Conservation (phyloP, 441 rosid species). For the Gossypium trilobum region DNA sequence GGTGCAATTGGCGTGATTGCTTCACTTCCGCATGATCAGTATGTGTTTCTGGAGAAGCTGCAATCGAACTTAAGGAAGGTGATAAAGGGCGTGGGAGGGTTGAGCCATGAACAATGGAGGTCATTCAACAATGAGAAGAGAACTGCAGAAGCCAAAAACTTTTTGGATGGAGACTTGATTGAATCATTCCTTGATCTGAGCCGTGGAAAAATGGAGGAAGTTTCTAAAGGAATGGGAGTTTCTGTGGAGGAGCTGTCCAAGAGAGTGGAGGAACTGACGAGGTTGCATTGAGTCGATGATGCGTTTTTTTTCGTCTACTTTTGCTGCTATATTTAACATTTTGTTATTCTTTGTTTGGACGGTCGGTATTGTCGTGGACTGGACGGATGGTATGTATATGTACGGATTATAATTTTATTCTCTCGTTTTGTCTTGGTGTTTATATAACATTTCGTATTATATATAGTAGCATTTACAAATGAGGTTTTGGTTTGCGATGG, state of each 20-base stretch:
- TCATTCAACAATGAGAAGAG: constrained; percentile 84
- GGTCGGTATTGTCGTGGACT: not conserved
- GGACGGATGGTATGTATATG: not conserved
- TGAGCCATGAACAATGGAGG: constrained; percentile 92
- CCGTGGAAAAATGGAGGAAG: constrained; percentile 70
- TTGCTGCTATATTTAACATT: not conserved
- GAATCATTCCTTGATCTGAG: constrained; percentile 81
- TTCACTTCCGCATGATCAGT: constrained; percentile 75
- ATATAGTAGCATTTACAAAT: too few species aligned
- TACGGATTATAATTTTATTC: too few species aligned
- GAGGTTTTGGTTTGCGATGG: too few species aligned
- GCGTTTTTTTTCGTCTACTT: not conserved
- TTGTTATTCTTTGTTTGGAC: not conserved
- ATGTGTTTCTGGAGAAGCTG: constrained; percentile 67
- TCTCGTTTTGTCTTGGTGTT: too few species aligned
- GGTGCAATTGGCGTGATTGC: constrained; percentile 96
- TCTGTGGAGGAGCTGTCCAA: constrained; percentile 79
- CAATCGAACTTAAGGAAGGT: constrained; percentile 71
- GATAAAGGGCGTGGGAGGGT: constrained; percentile 84
- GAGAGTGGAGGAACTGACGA: constrained; percentile 78
- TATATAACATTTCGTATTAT: too few species aligned
- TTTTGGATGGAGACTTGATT: constrained; percentile 81
- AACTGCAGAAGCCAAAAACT: constrained; percentile 64
- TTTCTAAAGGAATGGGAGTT: constrained; percentile 54
- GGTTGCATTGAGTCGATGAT: constrained; percentile 51